These are phyloP conservation scores for Metschnikowia bowlesiae DNA, from an alignment of 805 yeast genomes.

Conservation along the genomic window DNA sequence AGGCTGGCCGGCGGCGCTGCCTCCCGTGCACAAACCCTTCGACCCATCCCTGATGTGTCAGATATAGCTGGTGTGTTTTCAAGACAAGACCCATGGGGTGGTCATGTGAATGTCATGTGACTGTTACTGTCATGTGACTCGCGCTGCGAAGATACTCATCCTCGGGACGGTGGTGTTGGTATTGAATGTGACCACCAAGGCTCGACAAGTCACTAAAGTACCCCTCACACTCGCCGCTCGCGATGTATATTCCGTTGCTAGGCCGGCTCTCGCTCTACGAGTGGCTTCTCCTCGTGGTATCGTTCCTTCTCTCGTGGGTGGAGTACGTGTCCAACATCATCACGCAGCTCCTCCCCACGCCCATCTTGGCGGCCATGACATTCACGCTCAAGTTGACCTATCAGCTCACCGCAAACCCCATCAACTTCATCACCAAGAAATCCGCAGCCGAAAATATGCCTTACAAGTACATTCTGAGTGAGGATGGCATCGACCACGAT, in stretches of 20 bases:
- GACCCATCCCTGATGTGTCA: no score
- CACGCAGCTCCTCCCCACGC: slow-evolving; percentile 43
- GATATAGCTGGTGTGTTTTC: no score
- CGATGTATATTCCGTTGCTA: slow-evolving; percentile 16
- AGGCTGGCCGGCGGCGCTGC: no score
- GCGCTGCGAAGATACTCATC: no score
- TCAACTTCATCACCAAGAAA: slow-evolving; percentile 18
- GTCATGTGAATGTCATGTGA: no score
- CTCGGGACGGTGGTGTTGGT: no score
- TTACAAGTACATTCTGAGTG: slow-evolving; percentile 24
- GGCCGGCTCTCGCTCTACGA: slow-evolving; percentile 45
- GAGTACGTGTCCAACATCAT: slow-evolving; percentile 45
- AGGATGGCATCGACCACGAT: slow-evolving; percentile 16
- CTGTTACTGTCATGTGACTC: no score
- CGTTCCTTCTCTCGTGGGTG: slow-evolving; percentile 45
- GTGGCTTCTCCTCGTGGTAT: slow-evolving; percentile 44
- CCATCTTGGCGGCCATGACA: slow-evolving; percentile 36
- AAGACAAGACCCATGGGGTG: no score
- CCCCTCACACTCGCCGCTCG: neutral
- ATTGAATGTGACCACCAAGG: no score
- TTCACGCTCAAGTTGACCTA: slow-evolving; percentile 25
- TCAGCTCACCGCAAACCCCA: slow-evolving; percentile 25
- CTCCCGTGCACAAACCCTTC: no score
- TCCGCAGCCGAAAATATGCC: slow-evolving; percentile 9
- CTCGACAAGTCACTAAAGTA: no score